phyloP scores from a whole-genome alignment of 805 yeast species.

The Lipomyces orientalis region DNA sequence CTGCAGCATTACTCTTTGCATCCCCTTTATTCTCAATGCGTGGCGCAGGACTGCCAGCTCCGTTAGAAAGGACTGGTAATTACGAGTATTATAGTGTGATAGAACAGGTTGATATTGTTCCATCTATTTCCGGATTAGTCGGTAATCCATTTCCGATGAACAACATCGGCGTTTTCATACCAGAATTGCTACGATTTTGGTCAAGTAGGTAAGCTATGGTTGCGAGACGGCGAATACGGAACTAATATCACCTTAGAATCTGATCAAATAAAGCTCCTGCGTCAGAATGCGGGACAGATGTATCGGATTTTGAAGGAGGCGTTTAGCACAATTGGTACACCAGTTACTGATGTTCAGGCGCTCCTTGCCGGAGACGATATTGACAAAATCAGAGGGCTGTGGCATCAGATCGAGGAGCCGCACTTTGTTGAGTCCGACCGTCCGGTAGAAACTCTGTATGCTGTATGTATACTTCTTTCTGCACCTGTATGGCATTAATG shows the following conservation, averaged over 20 bases:
- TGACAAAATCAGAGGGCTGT: conserved; percentile 23
- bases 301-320: conserved; percentile 38
- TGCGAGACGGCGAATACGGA: conserved; percentile 1
- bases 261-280: conserved; percentile 58
- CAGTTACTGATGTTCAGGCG: conserved; percentile 13
- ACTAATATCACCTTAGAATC: conserved; percentile 47
- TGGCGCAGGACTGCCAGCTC: conserved; percentile 15
- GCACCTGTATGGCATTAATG: background rate
- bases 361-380: conserved; percentile 17
- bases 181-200: conserved; percentile 53
- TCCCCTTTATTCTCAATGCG: conserved; percentile 61
- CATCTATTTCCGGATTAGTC: conserved; percentile 65
- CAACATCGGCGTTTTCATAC: conserved; percentile 73
- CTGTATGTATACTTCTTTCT: background rate
- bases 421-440: background rate
- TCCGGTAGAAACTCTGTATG: conserved; percentile 7
- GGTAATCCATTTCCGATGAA: conserved; percentile 74
- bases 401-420: conserved; percentile 19
- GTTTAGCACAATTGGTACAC: conserved; percentile 47
- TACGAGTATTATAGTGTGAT: conserved; percentile 60
- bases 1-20: conserved; percentile 75
- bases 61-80: background rate
- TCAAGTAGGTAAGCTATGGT: conserved; percentile 38
- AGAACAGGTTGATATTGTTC: conserved; percentile 75
- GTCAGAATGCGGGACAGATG: conserved; percentile 48